These are phyloP conservation scores for Fistulifera pelliculosa DNA, from an alignment of 108 stramenopile genomes.

Conservation along the genomic window DNA sequence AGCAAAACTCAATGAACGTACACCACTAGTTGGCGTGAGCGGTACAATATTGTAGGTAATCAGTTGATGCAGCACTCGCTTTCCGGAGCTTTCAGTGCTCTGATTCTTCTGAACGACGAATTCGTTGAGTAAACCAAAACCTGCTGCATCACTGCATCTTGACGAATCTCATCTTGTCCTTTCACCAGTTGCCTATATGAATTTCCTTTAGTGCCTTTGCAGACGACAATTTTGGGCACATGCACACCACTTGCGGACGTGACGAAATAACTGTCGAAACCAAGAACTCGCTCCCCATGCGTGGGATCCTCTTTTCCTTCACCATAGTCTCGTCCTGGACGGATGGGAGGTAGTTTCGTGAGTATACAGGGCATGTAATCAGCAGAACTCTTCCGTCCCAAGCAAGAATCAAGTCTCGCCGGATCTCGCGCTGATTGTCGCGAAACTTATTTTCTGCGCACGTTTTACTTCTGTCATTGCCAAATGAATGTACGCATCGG, in stretches of 20 bases:
- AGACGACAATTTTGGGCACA: constrained; percentile 82
- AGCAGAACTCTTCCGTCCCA: constrained; percentile 12
- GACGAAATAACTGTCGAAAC: constrained; percentile 58
- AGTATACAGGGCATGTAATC: constrained; percentile 48
- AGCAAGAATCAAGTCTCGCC: constrained; percentile 22
- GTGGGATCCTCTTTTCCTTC: constrained; percentile 53
- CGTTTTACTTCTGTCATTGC: constrained; percentile 34
- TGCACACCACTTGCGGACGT: constrained; percentile 78
- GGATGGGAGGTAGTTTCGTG: constrained; percentile 55
- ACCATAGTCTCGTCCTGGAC: constrained; percentile 57
- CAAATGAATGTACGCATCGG: constrained; percentile 55
- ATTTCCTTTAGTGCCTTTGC: constrained; percentile 68
- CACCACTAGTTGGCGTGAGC: constrained; percentile 80
- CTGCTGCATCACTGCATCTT: constrained; percentile 98
- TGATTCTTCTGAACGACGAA: constrained; percentile 42
- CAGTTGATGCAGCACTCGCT: constrained; percentile 29
- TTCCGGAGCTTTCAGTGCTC: constrained; percentile 6
- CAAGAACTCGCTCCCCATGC: constrained; percentile 49
- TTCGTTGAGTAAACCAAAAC: constrained; percentile 83
- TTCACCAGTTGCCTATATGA: constrained; percentile 84
- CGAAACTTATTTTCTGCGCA: constrained; percentile 35
- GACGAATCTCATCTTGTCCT: constrained; percentile 91
- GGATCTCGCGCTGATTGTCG: not conserved
- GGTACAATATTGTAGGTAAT: constrained; percentile 88
- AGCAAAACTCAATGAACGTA: constrained; percentile 19